phyloP scores from a whole-genome alignment of 2,329 filamentous ascomycete species.

The Botrytis tulipae region DNA sequence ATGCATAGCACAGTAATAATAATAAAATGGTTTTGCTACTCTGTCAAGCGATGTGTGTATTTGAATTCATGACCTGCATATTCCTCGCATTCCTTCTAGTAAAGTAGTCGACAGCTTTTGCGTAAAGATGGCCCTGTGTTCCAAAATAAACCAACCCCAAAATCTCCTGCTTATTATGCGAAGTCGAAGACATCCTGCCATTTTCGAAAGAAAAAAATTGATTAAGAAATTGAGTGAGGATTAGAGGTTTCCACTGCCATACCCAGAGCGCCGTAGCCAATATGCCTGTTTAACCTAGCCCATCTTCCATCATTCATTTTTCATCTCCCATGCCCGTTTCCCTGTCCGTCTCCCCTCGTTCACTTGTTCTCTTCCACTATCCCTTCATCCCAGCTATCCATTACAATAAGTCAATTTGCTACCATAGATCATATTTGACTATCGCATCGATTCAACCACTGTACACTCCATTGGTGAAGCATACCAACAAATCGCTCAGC shows the following conservation, averaged over 20 bases:
- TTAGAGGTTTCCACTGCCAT: neutral
- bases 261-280: neutral
- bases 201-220: accelerated
- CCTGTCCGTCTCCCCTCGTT: neutral
- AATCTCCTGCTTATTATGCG: neutral
- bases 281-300: neutral
- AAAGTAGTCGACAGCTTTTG: neutral
- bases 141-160: neutral
- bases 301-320: neutral
- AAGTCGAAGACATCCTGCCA: neutral
- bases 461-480: neutral
- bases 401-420: neutral
- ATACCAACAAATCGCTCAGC: neutral
- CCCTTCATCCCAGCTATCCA: neutral
- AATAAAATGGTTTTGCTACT: neutral
- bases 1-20: neutral
- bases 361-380: neutral
- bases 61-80: neutral
- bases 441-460: neutral
- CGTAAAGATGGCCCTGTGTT: neutral
- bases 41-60: neutral
- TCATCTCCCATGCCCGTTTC: no score
- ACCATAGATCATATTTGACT: neutral
- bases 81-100: neutral
- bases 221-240: neutral